These are phyloP conservation scores for Cronartium quercuum DNA, from an alignment of 1,284 basidiomycete genomes.

Conservation along the genomic window DNA sequence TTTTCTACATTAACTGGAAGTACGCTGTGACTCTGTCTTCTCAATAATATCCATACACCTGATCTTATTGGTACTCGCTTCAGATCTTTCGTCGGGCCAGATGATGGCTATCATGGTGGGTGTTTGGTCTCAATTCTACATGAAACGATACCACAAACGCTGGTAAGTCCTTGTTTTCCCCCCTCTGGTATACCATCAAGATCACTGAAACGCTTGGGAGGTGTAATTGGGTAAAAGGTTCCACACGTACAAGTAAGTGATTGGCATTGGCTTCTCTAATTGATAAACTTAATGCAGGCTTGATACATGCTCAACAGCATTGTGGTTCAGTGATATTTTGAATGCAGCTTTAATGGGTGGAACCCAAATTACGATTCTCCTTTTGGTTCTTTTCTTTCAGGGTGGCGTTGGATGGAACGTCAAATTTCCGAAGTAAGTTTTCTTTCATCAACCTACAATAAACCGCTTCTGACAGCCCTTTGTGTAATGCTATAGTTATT, in stretches of 20 bases:
- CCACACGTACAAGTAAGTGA: constrained; percentile 29
- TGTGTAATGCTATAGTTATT: constrained; percentile 6
- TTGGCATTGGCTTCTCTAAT: neutral
- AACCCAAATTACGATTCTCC: constrained; percentile 1
- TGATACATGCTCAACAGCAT: no score
- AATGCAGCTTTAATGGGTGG: neutral
- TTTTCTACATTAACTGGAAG: constrained; percentile 22
- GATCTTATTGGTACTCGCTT: neutral
- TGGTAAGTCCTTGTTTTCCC: constrained; percentile 4
- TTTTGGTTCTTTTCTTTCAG: constrained; percentile 5
- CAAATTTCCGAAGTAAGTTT: neutral
- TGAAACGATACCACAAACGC: constrained; percentile 19
- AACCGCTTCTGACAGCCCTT: neutral
- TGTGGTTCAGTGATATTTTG: neutral
- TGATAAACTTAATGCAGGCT: no score
- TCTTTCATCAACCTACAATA: neutral
- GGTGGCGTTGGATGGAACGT: constrained; percentile 1
- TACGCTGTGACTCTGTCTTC: neutral
- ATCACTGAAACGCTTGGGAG: no score
- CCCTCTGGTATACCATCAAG: no score
- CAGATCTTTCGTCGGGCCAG: constrained; percentile 29
- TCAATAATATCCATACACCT: neutral
- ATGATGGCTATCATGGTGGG: constrained; percentile 15
- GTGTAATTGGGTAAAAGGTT: constrained; percentile 2
- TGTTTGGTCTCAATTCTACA: constrained; percentile 31